phyloP scores from a whole-genome alignment of 2,329 filamentous ascomycete genomes.

The Diplodia corticola region DNA sequence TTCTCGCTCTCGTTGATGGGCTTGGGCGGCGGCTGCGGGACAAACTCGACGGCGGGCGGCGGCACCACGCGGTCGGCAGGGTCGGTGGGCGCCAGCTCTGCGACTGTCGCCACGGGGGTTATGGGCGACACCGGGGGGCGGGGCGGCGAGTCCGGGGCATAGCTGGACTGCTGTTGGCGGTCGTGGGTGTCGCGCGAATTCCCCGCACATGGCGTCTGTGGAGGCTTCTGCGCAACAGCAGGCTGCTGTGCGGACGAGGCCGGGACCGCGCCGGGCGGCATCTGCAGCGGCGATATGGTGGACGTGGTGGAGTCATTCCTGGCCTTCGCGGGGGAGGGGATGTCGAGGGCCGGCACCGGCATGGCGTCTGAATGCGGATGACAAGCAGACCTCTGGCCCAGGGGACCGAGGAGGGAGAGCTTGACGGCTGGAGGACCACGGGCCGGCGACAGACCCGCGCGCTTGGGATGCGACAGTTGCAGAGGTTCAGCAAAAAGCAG shows the following conservation, averaged over 20 bases:
- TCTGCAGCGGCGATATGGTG: constrained; percentile 20
- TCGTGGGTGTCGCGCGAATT: constrained; percentile 8
- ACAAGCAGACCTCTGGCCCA: not conserved
- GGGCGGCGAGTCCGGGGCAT: constrained; percentile 21
- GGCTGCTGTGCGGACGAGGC: not conserved
- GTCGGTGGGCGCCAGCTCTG: constrained; percentile 37
- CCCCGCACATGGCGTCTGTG: constrained; percentile 12
- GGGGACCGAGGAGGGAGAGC: not conserved
- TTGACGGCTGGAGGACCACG: constrained; percentile 14
- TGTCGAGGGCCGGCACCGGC: constrained; percentile 37
- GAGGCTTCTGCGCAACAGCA: not conserved
- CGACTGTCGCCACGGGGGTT: constrained; percentile 38
- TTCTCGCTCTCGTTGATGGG: constrained; percentile 59
- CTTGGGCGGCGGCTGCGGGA: constrained; percentile 44
- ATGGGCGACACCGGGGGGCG: constrained; percentile 43
- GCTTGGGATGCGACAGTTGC: not conserved
- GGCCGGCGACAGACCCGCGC: constrained; percentile 14
- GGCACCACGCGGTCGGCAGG: constrained; percentile 28
- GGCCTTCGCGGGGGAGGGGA: constrained; percentile 29
- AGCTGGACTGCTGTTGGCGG: not conserved
- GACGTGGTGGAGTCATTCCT: constrained; percentile 23
- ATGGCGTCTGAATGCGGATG: constrained; percentile 29
- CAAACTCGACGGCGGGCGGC: constrained; percentile 36
- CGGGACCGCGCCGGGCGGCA: constrained; percentile 1
- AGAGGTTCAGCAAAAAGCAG: not conserved